A percentile compares a stretch with the other conserved stretches of the same genome.
phyloP scores from a whole-genome alignment of 2,329 filamentous ascomycete species.

The Diplodia sapinea region DNA sequence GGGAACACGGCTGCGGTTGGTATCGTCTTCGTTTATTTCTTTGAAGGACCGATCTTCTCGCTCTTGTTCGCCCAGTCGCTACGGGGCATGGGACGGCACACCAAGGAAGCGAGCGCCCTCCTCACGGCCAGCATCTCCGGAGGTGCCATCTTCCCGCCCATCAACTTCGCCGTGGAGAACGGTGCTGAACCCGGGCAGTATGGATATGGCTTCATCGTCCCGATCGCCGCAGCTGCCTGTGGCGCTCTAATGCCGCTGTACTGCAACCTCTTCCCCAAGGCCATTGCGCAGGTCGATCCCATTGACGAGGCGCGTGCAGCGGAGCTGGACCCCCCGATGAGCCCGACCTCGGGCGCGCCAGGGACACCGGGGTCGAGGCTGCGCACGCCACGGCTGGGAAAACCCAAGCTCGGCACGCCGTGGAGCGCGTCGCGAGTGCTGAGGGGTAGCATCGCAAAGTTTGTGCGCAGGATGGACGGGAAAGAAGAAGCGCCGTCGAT shows the following conservation, averaged over 20 bases:
- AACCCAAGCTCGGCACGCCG: neutral
- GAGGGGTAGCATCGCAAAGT: neutral
- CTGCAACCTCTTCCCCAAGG: slow-evolving; percentile 56
- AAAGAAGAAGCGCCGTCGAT: neutral
- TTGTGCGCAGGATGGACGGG: neutral
- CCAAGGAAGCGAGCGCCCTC: slow-evolving; percentile 61
- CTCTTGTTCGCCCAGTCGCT: slow-evolving; percentile 64
- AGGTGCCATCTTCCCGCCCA: slow-evolving; percentile 62
- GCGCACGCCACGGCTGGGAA: neutral
- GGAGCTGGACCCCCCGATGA: neutral
- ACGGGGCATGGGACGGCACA: slow-evolving; percentile 63
- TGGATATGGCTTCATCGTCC: slow-evolving; percentile 55
- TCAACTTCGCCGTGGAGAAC: slow-evolving; percentile 56
- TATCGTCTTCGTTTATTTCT: slow-evolving; percentile 61
- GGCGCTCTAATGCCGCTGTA: slow-evolving; percentile 62
- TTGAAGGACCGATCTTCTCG: slow-evolving; percentile 65
- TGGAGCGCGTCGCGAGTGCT: neutral
- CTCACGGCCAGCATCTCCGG: slow-evolving; percentile 62
- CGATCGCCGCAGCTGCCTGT: slow-evolving; percentile 58
- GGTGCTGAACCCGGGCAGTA: slow-evolving; percentile 49
- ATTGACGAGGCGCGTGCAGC: slow-evolving; percentile 34
- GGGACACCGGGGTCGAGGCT: neutral
- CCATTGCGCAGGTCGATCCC: slow-evolving; percentile 59
- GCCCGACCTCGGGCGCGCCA: neutral
- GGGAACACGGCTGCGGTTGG: slow-evolving; percentile 55